Evolutionary conservation across 75 land plant species (phyloP).

Genomic region (Picea glauca): DNA sequence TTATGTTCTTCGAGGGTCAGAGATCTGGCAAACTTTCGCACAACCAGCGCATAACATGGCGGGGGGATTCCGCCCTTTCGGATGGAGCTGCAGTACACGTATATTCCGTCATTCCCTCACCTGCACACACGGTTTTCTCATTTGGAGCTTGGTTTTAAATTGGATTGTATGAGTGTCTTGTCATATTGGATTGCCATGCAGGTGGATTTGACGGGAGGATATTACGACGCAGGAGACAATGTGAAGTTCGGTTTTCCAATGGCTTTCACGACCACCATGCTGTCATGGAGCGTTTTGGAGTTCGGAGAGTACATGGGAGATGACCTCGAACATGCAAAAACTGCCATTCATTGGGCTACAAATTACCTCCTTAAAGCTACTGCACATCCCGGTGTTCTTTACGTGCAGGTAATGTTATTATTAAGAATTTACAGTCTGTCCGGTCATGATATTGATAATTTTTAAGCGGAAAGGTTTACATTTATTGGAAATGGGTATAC

Average conservation of each 20-base stretch:
- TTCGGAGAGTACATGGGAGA: constrained; percentile 33
- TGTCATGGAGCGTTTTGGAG: constrained; percentile 70
- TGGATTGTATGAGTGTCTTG: no score
- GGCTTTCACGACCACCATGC: constrained; percentile 63
- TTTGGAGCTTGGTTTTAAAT: no score
- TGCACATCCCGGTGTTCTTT: constrained; percentile 35
- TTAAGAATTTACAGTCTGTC: no score
- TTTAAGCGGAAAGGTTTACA: no score
- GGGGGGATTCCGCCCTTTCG: constrained; percentile 25
- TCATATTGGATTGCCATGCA: constrained; percentile 3
- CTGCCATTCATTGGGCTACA: constrained; percentile 59
- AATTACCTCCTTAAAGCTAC: constrained; percentile 67
- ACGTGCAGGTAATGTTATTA: constrained; percentile 35
- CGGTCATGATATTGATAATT: no score
- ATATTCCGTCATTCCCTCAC: background rate
- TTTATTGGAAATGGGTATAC: no score
- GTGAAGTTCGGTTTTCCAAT: constrained; percentile 74
- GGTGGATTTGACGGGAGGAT: constrained; percentile 77
- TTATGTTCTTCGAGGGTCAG: constrained; percentile 38
- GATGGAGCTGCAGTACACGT: constrained; percentile 25
- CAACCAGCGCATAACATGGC: constrained; percentile 32
- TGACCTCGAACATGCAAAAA: constrained; percentile 38
- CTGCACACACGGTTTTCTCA: no score
- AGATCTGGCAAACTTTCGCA: constrained; percentile 28
- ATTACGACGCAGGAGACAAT: constrained; percentile 77